These are phyloP conservation scores for Cercospora berteroae DNA, from an alignment of 2,329 filamentous ascomycete species.

Conservation along the genomic window DNA sequence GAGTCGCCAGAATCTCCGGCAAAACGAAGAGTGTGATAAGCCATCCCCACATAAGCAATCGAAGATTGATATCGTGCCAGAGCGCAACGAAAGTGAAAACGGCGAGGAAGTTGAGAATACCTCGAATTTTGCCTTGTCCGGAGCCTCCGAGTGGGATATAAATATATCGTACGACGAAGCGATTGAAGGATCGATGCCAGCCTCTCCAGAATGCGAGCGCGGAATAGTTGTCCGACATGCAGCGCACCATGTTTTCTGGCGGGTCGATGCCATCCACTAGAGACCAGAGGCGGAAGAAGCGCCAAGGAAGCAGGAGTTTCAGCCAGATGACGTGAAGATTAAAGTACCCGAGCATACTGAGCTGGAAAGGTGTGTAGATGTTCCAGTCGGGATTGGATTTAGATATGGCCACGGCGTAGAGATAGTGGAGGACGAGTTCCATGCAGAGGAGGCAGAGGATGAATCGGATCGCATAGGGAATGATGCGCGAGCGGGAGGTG, in stretches of 20 bases:
- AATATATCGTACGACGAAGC: constrained; percentile 90
- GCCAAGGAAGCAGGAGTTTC: constrained; percentile 93
- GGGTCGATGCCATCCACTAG: constrained; percentile 88
- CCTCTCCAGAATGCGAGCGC: constrained; percentile 89
- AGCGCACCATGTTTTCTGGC: constrained; percentile 97
- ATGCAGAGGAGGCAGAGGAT: constrained; percentile 76
- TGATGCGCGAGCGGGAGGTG: constrained; percentile 64
- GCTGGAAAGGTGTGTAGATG: constrained; percentile 79
- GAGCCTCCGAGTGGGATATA: constrained; percentile 86
- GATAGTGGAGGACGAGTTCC: constrained; percentile 87
- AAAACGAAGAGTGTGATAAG: constrained; percentile 90
- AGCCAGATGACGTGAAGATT: constrained; percentile 98
- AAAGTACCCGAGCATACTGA: constrained; percentile 89
- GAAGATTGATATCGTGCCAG: constrained; percentile 95
- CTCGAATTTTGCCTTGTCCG: constrained; percentile 52
- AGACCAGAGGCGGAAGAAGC: constrained; percentile 97
- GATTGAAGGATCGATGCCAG: constrained; percentile 95
- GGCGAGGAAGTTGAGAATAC: constrained; percentile 71
- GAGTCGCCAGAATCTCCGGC: constrained; percentile 72
- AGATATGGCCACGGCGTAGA: constrained; percentile 91
- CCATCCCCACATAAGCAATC: constrained; percentile 94
- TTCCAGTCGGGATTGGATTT: constrained; percentile 77
- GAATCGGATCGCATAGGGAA: constrained; percentile 82
- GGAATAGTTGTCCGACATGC: constrained; percentile 92
- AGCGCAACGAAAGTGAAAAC: constrained; percentile 97